These are phyloP conservation scores for carrot (Daucus carota) DNA, from an alignment of 129 eudicot genomes.

Conservation along the genomic window DH1_v3.0 NC_030382.2:52636501-52637000, in stretches of 20 bases:
- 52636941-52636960: slow-evolving; percentile 57
- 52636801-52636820: slow-evolving; percentile 74
- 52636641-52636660: slow-evolving; percentile 6
- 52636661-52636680: not conserved
- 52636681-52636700: not conserved
- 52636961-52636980: slow-evolving; percentile 78
- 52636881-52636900: slow-evolving; percentile 89
- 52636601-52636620: not conserved
- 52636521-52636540: not conserved
- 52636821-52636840: slow-evolving; percentile 46
- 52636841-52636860: slow-evolving; percentile 79
- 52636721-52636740: not conserved
- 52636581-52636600: not conserved
- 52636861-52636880: slow-evolving; percentile 89
- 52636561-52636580: not conserved
- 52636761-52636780: slow-evolving; percentile 70
- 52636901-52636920: slow-evolving; percentile 30
- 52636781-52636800: slow-evolving; percentile 68
- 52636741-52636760: slow-evolving; percentile 55
- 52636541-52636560: not conserved
- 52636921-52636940: slow-evolving; percentile 33
- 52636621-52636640: slow-evolving; percentile 2
- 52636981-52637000: slow-evolving; percentile 42
- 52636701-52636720: not conserved
- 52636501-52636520: not conserved